A percentile compares a stretch with the other conserved stretches of the same genome.
These are phyloP conservation scores for Talaromyces sp. DNA, from an alignment of 2,329 filamentous ascomycete species.

Conservation along the genomic window DNA sequence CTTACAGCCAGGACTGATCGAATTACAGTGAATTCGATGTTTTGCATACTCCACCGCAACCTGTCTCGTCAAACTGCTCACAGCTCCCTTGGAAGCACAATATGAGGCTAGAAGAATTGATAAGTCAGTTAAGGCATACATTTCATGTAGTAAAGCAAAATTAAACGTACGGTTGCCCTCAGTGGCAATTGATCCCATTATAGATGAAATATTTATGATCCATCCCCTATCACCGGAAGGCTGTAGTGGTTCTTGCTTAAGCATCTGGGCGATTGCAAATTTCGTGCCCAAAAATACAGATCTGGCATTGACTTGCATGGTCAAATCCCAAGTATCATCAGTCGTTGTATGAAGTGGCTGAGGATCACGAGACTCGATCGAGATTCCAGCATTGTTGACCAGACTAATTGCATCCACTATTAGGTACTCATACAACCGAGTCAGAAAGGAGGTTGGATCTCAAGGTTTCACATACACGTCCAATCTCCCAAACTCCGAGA, in stretches of 20 bases:
- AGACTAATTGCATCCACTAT: conserved; percentile 30
- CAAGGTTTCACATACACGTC: neutral
- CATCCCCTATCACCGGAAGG: conserved; percentile 45
- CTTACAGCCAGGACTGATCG: conserved; percentile 43
- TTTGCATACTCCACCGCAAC: conserved; percentile 45
- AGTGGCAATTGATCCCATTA: conserved; percentile 41
- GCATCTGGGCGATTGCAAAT: conserved; percentile 49
- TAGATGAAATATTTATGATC: conserved; percentile 51
- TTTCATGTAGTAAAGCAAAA: too few species aligned
- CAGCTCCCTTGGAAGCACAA: conserved; percentile 48
- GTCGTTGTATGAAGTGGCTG: conserved; percentile 46
- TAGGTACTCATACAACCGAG: neutral
- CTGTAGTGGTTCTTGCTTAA: conserved; percentile 42
- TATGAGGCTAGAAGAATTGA: conserved; percentile 33
- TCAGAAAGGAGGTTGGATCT: neutral
- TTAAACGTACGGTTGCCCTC: conserved; percentile 20
- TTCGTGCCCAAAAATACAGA: conserved; percentile 36
- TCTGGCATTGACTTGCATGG: conserved; percentile 12
- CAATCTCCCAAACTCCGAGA: conserved; percentile 21
- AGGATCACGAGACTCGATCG: conserved; percentile 32
- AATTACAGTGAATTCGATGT: conserved; percentile 42
- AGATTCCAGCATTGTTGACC: conserved; percentile 53
- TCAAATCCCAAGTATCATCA: conserved; percentile 47
- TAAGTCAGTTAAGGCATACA: too few species aligned
- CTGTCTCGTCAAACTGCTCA: conserved; percentile 46